Percentiles rank a stretch among this genome's conserved stretches.
phyloP scores from a whole-genome alignment of 1,284 basidiomycete species.

The Phenoliferia sp. region DNA sequence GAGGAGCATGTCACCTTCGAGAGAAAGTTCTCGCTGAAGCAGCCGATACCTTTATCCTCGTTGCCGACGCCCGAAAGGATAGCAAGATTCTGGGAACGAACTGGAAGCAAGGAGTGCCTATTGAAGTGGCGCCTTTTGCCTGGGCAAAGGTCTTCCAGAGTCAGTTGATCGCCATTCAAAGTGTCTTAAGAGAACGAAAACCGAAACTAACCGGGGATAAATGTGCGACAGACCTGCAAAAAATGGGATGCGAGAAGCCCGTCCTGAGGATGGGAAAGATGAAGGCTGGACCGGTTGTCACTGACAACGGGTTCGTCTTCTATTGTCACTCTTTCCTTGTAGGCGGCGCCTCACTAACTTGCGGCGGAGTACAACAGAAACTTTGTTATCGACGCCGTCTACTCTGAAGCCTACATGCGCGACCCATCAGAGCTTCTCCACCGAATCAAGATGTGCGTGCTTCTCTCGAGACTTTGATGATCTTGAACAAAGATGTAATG shows the following conservation, averaged over 20 bases:
- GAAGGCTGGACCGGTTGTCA: constrained; percentile 76
- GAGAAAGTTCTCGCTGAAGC: constrained; percentile 95
- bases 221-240: constrained; percentile 49
- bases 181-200: neutral
- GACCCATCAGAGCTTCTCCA: constrained; percentile 54
- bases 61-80: constrained; percentile 92
- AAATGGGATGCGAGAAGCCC: constrained; percentile 52
- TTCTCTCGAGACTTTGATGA: neutral
- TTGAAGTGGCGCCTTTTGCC: constrained; percentile 95
- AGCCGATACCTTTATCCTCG: constrained; percentile 86
- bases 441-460: constrained; percentile 36
- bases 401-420: constrained; percentile 62
- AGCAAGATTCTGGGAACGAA: constrained; percentile 73
- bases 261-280: constrained; percentile 67
- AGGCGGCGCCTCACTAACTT: neutral
- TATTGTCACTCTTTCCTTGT: neutral
- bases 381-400: constrained; percentile 90
- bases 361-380: constrained; percentile 54
- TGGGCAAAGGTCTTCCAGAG: constrained; percentile 62
- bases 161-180: no score
- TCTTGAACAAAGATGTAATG: neutral
- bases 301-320: constrained; percentile 61
- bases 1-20: constrained; percentile 86
- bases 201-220: neutral
- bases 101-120: constrained; percentile 82